These are phyloP conservation scores for Fusarium succisae DNA, from an alignment of 2,329 filamentous ascomycete species.

Conservation along the genomic window DNA sequence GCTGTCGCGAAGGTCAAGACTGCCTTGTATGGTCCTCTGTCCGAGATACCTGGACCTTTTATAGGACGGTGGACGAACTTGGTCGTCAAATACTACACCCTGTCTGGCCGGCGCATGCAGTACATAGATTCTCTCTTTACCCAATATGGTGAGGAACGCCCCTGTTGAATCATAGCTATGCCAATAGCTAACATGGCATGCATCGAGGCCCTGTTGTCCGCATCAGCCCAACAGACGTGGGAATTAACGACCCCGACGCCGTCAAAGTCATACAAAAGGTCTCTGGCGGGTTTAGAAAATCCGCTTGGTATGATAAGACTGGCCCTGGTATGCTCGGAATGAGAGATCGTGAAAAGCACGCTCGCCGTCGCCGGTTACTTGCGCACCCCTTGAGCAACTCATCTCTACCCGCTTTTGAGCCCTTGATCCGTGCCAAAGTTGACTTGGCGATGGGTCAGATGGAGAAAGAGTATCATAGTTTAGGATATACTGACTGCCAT, in stretches of 20 bases:
- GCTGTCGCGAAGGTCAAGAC: neutral
- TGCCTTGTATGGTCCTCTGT: neutral
- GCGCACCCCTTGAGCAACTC: neutral
- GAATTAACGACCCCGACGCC: neutral
- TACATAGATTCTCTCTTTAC: neutral
- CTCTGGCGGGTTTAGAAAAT: neutral
- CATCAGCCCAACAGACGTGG: neutral
- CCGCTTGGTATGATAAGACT: slow-evolving; percentile 1
- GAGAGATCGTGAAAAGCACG: neutral
- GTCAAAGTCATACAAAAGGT: neutral
- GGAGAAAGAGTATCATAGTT: neutral
- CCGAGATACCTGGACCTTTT: neutral
- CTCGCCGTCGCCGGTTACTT: neutral
- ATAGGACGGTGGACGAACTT: neutral
- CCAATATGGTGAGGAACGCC: neutral
- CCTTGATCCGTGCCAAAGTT: neutral
- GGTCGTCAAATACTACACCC: neutral
- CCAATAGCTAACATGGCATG: accelerated
- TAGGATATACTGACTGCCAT: neutral
- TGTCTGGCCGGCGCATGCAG: neutral
- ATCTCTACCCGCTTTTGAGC: neutral
- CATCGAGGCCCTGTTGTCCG: neutral
- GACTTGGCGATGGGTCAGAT: neutral
- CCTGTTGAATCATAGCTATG: accelerated
- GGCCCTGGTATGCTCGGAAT: neutral